A percentile compares a stretch with the other conserved stretches of the same genome.
phyloP scores from a whole-genome alignment of 2,329 filamentous ascomycete species.

The Gremmenia infestans region DNA sequence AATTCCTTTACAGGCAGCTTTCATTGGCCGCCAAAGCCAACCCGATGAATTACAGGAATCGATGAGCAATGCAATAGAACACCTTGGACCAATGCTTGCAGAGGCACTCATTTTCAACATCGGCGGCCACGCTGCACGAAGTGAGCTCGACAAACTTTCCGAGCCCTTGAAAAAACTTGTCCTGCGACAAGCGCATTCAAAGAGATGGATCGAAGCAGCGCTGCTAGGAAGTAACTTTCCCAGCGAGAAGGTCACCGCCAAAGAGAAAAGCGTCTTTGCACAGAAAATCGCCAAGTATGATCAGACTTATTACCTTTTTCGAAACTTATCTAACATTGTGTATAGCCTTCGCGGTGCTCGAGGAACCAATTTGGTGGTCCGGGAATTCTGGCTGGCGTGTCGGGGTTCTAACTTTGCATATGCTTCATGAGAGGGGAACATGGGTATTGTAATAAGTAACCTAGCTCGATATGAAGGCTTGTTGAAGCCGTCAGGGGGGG shows the following conservation, averaged over 20 bases:
- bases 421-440: constrained; percentile 41
- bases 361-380: constrained; percentile 61
- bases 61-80: constrained; percentile 46
- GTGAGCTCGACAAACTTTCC: constrained; percentile 65
- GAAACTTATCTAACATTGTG: background rate
- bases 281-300: constrained; percentile 60
- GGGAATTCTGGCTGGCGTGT: constrained; percentile 69
- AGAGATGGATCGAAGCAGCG: constrained; percentile 58
- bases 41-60: constrained; percentile 33
- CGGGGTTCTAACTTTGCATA: constrained; percentile 57
- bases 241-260: constrained; percentile 50
- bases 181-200: constrained; percentile 48
- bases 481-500: no score
- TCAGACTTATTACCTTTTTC: background rate
- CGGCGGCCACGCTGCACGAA: constrained; percentile 62
- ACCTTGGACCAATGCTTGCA: constrained; percentile 57
- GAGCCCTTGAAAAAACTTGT: constrained; percentile 68
- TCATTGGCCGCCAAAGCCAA: constrained; percentile 43
- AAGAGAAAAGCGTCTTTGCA: constrained; percentile 60
- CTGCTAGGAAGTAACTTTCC: constrained; percentile 47
- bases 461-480: no score
- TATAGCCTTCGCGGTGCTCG: constrained; percentile 57
- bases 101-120: constrained; percentile 59
- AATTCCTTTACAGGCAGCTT: constrained; percentile 40
- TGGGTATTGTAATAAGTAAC: background rate